A percentile compares a stretch with the other conserved stretches of the same genome.
Conservation (phyloP, 140 eudicot genomes). For the Flaveria floridana region DNA sequence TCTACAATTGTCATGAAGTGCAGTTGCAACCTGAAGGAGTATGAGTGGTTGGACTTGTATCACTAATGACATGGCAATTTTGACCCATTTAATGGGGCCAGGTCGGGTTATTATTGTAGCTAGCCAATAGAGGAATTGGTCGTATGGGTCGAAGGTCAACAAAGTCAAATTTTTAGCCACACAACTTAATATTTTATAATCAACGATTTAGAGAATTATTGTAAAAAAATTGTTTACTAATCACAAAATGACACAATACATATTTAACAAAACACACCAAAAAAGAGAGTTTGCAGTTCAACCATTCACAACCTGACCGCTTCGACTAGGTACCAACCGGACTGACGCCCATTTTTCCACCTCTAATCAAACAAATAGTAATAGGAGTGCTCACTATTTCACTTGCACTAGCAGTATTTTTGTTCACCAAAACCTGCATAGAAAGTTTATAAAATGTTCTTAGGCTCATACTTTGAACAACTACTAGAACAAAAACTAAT, state of each 20-base stretch:
- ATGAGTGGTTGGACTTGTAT: slow-evolving; percentile 29
- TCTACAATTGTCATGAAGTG: slow-evolving; percentile 96
- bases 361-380: neutral
- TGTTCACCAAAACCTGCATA: slow-evolving; percentile 90
- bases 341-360: too few relatives aligned
- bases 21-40: slow-evolving; percentile 76
- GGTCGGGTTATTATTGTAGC: neutral
- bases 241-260: neutral
- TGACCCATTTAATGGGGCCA: neutral
- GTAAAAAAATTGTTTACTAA: neutral
- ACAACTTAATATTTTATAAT: too few relatives aligned
- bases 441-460: neutral
- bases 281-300: neutral
- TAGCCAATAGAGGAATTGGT: neutral
- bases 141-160: neutral
- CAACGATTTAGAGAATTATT: neutral
- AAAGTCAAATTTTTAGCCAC: neutral
- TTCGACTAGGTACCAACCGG: neutral
- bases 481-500: neutral
- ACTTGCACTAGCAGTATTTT: slow-evolving; percentile 95
- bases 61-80: neutral
- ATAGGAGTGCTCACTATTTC: slow-evolving; percentile 69
- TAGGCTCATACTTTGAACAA: slow-evolving; percentile 12
- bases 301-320: neutral
- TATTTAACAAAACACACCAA: neutral